Conservation (phyloP, 2,329 filamentous ascomycete genomes). For the Arthroderma sp. region DNA sequence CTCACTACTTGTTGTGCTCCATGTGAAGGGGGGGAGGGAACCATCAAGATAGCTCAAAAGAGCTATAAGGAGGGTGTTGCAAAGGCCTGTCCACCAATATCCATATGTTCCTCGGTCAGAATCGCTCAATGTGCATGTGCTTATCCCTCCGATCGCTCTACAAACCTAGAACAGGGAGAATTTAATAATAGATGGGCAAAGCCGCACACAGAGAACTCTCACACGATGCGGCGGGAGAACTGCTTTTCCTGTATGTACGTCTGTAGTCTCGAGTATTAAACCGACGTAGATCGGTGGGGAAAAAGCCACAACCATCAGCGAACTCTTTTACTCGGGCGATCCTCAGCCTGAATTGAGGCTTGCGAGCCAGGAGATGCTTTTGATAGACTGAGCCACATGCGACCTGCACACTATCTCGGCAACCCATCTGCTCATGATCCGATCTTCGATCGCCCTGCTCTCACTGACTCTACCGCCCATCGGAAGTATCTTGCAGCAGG, state of each 20-base stretch:
- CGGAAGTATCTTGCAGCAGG: background rate
- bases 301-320: background rate
- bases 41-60: background rate
- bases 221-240: conserved; percentile 1
- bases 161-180: conserved; percentile 1
- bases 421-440: too few species aligned
- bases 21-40: background rate
- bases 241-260: background rate
- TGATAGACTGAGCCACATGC: conserved; percentile 2
- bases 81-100: background rate
- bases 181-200: conserved; percentile 1
- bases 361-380: too few species aligned
- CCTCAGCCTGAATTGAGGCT: background rate
- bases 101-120: background rate
- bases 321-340: background rate
- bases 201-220: background rate
- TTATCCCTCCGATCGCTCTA: background rate
- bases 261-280: background rate
- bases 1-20: background rate
- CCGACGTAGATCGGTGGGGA: background rate
- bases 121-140: background rate
- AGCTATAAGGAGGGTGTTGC: background rate
- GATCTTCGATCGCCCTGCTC: too few species aligned
- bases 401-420: background rate
- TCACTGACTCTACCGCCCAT: background rate